A percentile compares a stretch with the other conserved stretches of the same genome.
These are phyloP conservation scores for Malus hybrid DNA, from an alignment of 331 rosid genomes.

Conservation along the genomic window DNA sequence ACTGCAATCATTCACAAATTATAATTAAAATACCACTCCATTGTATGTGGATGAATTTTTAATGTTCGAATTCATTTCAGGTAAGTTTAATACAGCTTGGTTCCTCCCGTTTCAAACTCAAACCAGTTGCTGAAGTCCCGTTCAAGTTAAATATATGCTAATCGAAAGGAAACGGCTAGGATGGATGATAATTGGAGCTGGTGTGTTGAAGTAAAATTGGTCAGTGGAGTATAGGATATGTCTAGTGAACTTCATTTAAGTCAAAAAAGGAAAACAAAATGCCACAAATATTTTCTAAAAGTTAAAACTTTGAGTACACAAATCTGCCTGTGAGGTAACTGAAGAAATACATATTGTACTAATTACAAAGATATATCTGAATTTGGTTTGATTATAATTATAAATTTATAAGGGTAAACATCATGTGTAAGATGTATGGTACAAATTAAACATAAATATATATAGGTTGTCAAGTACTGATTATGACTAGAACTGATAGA, in stretches of 20 bases:
- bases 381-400: neutral
- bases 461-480: neutral
- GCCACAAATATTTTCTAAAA: neutral
- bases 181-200: too few species aligned
- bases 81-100: too few species aligned
- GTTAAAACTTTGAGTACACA: neutral
- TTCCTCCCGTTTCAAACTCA: too few species aligned
- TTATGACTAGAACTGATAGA: neutral
- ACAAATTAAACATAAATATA: neutral
- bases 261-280: too few species aligned
- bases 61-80: too few species aligned
- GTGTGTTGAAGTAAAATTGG: too few species aligned
- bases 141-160: too few species aligned
- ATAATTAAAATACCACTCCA: too few species aligned
- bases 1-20: neutral
- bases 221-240: too few species aligned
- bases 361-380: neutral
- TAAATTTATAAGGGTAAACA: neutral
- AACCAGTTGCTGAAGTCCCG: too few species aligned
- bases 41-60: too few species aligned
- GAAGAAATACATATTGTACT: neutral
- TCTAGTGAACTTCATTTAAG: neutral
- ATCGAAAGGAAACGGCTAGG: too few species aligned
- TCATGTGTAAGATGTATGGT: neutral
- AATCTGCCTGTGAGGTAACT: neutral